Percentiles rank a stretch among this genome's conserved stretches.
phyloP scores from a whole-genome alignment of 1,284 basidiomycete genomes.

The Fistulina hepatica region DNA sequence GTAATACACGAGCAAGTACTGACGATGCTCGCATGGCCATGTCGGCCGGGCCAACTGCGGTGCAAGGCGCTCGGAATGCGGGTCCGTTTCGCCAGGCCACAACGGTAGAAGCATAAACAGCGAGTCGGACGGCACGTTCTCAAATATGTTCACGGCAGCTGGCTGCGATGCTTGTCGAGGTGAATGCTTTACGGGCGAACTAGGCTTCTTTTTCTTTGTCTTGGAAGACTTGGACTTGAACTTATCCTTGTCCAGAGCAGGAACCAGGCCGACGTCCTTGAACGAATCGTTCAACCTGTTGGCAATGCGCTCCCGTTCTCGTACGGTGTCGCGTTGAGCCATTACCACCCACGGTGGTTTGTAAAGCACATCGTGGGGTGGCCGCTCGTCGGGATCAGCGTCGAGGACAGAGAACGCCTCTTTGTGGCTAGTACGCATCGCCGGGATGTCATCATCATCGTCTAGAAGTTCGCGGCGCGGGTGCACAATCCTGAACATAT shows the following conservation, averaged over 20 bases:
- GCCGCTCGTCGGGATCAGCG: no score
- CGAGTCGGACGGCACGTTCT: constrained; percentile 50
- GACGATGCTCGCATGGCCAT: constrained; percentile 42
- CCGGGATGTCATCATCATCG: constrained; percentile 28
- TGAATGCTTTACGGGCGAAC: no score
- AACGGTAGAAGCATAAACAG: constrained; percentile 75
- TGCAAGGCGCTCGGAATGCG: constrained; percentile 23
- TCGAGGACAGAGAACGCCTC: constrained; percentile 70
- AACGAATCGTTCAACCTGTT: constrained; percentile 63
- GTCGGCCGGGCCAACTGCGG: constrained; percentile 28
- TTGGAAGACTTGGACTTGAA: constrained; percentile 22
- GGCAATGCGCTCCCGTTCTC: constrained; percentile 55
- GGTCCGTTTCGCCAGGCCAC: constrained; percentile 66
- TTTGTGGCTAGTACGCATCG: constrained; percentile 55
- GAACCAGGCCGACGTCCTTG: constrained; percentile 66
- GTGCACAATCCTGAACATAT: no score
- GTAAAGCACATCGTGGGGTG: constrained; percentile 35
- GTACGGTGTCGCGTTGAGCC: constrained; percentile 49
- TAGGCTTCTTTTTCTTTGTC: no score
- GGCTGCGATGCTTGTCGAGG: neutral
- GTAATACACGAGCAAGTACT: constrained; percentile 68
- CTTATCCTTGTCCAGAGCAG: constrained; percentile 32
- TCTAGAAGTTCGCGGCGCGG: constrained; percentile 13
- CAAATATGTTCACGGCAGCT: constrained; percentile 37
- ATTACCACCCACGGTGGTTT: constrained; percentile 62